These are phyloP conservation scores for Furcasterigmium sp. DNA, from an alignment of 2,329 filamentous ascomycete species.

Conservation along the genomic window DNA sequence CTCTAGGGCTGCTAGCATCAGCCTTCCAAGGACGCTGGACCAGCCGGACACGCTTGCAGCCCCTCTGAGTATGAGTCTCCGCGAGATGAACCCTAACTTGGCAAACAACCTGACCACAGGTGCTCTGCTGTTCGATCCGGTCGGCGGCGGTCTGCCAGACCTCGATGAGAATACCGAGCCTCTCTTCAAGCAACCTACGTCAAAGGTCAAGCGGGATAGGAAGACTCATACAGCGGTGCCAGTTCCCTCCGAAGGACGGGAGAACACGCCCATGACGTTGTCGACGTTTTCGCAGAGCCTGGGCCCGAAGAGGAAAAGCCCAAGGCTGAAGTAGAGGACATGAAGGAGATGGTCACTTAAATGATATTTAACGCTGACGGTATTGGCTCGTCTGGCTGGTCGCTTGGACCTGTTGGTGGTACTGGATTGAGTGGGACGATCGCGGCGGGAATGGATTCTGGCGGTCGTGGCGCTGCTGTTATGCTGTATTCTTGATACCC, in stretches of 20 bases:
- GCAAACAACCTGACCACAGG: conserved; percentile 33
- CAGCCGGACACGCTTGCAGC: background rate
- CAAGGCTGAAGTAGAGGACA: conserved; percentile 34
- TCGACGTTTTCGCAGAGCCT: conserved; percentile 38
- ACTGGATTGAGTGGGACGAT: conserved; percentile 6
- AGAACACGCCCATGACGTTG: conserved; percentile 46
- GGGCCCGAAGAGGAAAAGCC: conserved; percentile 47
- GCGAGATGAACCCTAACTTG: conserved; percentile 47
- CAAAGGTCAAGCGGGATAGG: conserved; percentile 24
- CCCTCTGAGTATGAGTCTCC: conserved; percentile 39
- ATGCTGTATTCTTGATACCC: conserved; percentile 29
- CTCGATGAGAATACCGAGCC: conserved; percentile 38
- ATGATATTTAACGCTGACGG: background rate
- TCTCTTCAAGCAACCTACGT: conserved; percentile 34
- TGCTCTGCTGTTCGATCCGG: conserved; percentile 34
- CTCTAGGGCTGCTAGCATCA: conserved; percentile 2
- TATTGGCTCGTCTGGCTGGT: background rate
- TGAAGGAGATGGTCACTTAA: background rate
- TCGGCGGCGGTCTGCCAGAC: conserved; percentile 32
- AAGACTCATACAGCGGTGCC: conserved; percentile 25
- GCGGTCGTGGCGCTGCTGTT: conserved; percentile 12
- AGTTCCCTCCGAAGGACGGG: conserved; percentile 36
- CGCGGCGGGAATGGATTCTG: conserved; percentile 9
- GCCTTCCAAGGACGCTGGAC: conserved; percentile 8
- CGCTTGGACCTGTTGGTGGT: background rate